Evolutionary conservation across 768 basidiomycete genomes (phyloP), one percentile per base, ranked within the genome.

Genomic region (Pisolithus orientalis): DNA sequence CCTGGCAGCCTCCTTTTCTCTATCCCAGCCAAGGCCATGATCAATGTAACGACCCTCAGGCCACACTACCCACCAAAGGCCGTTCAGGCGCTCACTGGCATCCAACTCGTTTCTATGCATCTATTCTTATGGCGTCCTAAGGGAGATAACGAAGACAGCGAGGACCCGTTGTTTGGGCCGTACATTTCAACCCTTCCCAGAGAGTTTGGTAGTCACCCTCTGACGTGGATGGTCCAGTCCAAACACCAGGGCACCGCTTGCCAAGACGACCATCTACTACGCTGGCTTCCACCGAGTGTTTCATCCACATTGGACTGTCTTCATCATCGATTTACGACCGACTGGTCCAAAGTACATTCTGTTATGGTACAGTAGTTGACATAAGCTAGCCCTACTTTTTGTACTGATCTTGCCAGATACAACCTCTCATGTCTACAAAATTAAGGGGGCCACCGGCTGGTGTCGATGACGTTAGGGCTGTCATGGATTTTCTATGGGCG

Each of bases 51-150:
- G 44, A 94, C 93, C 0, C 75, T 96, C 32, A 65, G 68, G 24
- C 70, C 75, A 2, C 70, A 80, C 39, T 87, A 92, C 67, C 79
- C 84, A 32, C 44, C 63, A 1, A 43, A 61, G 43, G 28, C 53
- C 6, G 50, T 50, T 48, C 57, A 59, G 6, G 58, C 62, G 14
- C 64, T 86, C 54, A 81, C 78, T 24, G 87, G 89, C 9, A 77
- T 76, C 4, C 94, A 96, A 61, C 66, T 90, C 14, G 78, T 96
- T 31, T 82, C 90, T 6, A 69, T 97, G 53, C 91, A 96, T 72
- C 74, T 96, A 9, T 75, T 81, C 39, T 70, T 94, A 2, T 76
- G 88, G 68, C 78, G 77, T 40, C 86, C 85, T 1, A 50, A 54
- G 32, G 59, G 52, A n/a, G 61, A 63, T 6, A 14, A 13, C 4